Evolutionary conservation across 2,329 filamentous ascomycete species (phyloP).

Genomic region (Alternaria incomplexa): DNA sequence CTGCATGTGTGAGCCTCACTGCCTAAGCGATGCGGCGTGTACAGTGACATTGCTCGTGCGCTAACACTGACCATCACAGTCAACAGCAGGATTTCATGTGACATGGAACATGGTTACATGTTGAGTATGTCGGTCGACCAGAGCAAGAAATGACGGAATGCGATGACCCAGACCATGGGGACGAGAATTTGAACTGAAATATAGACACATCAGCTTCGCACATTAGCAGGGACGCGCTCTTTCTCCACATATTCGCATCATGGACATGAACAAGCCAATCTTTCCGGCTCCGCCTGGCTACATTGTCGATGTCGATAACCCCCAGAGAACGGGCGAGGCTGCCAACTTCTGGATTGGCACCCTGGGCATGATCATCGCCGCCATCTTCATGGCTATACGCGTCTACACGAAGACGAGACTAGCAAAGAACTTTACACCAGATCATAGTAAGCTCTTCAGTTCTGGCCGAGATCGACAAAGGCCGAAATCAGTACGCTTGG

Average conservation of each 20-base stretch:
- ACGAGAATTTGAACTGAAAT: not conserved
- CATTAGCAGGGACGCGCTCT: not conserved
- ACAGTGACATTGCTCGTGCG: not conserved
- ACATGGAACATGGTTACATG: not conserved
- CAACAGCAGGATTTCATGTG: not conserved
- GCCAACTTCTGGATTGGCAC: constrained; percentile 26
- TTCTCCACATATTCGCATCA: not conserved
- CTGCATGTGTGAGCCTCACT: not conserved
- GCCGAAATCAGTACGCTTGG: not conserved
- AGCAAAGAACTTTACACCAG: constrained; percentile 25
- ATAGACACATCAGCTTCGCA: not conserved
- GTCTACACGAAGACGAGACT: constrained; percentile 34
- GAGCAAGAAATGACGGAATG: not conserved
- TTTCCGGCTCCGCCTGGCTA: constrained; percentile 36
- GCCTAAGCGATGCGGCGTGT: not conserved
- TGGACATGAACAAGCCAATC: constrained; percentile 15
- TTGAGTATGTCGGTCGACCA: not conserved
- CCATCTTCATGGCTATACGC: constrained; percentile 30
- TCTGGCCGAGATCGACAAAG: not conserved
- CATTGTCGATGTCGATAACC: constrained; percentile 33
- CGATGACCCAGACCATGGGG: not conserved
- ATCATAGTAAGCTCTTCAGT: constrained; percentile 25
- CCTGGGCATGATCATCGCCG: constrained; percentile 26
- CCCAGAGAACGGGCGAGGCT: constrained; percentile 16
- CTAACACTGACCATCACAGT: not conserved